Conservation (phyloP, 257 asterid genomes). For the Perilla frutescens region DNA sequence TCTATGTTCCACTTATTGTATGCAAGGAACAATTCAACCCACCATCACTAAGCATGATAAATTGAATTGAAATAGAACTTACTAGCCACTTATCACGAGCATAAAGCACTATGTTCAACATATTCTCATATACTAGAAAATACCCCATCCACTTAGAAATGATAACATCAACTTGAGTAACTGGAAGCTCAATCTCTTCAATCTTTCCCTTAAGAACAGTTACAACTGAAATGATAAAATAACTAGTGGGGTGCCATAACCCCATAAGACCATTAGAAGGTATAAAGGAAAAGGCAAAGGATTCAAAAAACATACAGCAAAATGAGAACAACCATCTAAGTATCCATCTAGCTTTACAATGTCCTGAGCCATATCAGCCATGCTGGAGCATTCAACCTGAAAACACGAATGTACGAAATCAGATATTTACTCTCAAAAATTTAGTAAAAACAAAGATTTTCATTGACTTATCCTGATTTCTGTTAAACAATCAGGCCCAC, state of each 20-base stretch:
- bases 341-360: constrained; percentile 75
- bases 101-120: no score
- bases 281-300: constrained; percentile 3
- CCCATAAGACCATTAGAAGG: constrained; percentile 23
- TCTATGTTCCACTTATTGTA: neutral
- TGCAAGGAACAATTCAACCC: neutral
- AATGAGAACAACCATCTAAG: constrained; percentile 64
- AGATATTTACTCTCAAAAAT: constrained; percentile 25
- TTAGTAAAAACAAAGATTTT: no score
- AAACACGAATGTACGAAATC: constrained; percentile 15
- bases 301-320: constrained; percentile 8
- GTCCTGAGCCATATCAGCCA: constrained; percentile 90
- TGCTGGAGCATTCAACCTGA: constrained; percentile 97
- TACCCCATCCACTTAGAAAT: constrained; percentile 99
- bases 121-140: no score
- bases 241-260: constrained; percentile 3
- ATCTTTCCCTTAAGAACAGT: no score
- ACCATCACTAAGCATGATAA: neutral
- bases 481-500: no score
- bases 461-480: no score
- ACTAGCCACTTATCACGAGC: no score
- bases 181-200: constrained; percentile 97
- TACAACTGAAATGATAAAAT: constrained; percentile 56
- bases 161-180: constrained; percentile 83
- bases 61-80: neutral